Conservation (phyloP, 768 basidiomycete species). For the Boletus eberwhitei region DNA sequence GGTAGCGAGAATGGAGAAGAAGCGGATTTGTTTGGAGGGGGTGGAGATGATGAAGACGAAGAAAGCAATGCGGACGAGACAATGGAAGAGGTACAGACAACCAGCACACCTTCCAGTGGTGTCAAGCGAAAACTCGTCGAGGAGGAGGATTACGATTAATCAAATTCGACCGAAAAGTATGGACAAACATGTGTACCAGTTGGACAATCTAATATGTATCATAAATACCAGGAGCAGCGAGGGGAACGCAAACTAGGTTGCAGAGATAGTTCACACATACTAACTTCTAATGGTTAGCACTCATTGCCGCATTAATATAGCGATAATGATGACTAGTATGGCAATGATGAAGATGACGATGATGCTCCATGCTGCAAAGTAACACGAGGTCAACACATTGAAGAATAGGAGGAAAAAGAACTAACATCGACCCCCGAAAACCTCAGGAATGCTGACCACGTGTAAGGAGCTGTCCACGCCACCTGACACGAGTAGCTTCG, state of each 20-base stretch:
- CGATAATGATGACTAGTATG: slow-evolving; percentile 41
- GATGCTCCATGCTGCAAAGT: slow-evolving; percentile 36
- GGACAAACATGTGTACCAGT: slow-evolving; percentile 1
- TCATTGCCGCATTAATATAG: slow-evolving; percentile 37
- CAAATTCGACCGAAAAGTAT: neutral
- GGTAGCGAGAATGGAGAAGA: slow-evolving; percentile 73
- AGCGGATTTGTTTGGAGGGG: slow-evolving; percentile 70
- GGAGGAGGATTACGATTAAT: slow-evolving; percentile 81
- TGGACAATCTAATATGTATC: slow-evolving; percentile 26
- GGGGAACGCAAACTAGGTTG: neutral
- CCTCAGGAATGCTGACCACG: slow-evolving; percentile 67
- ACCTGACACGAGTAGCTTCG: slow-evolving; percentile 79
- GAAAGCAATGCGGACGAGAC: slow-evolving; percentile 52
- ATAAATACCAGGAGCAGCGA: slow-evolving; percentile 22
- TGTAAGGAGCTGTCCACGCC: slow-evolving; percentile 89
- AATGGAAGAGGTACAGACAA: slow-evolving; percentile 73
- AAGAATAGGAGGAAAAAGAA: slow-evolving; percentile 21
- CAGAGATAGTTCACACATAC: neutral
- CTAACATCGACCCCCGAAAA: slow-evolving; percentile 52
- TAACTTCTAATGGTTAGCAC: neutral
- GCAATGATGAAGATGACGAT: slow-evolving; percentile 41
- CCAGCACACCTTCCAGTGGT: slow-evolving; percentile 54
- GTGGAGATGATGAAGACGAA: slow-evolving; percentile 67
- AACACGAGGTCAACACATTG: slow-evolving; percentile 29
- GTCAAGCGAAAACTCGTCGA: slow-evolving; percentile 79